A percentile compares a stretch with the other conserved stretches of the same genome.
These are phyloP conservation scores for Phytophthora cryptogea DNA, from an alignment of 352 stramenopile genomes.

Conservation along the genomic window DNA sequence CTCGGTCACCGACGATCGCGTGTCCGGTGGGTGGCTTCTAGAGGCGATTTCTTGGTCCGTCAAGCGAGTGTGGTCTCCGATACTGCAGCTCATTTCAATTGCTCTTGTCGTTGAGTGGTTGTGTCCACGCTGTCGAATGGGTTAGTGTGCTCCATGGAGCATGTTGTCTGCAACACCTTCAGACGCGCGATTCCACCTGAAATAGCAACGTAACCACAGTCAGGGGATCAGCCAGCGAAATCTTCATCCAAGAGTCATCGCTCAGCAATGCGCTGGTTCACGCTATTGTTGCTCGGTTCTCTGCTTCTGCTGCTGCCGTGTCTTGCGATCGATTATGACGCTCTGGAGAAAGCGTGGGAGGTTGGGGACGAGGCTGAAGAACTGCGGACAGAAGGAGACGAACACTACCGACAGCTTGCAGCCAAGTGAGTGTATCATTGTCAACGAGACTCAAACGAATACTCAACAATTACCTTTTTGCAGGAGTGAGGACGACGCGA, in stretches of 20 bases:
- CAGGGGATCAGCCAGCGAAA: constrained; percentile 7
- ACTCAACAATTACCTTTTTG: not conserved
- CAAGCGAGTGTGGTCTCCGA: constrained; percentile 18
- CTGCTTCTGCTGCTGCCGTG: constrained; percentile 6
- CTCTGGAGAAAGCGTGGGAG: constrained; percentile 71
- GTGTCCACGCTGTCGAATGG: constrained; percentile 3
- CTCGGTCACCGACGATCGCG: not conserved
- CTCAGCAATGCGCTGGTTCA: constrained; percentile 4
- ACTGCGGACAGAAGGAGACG: constrained; percentile 48
- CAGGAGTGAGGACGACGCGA: constrained; percentile 49
- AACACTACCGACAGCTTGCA: constrained; percentile 54
- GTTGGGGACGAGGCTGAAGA: constrained; percentile 50
- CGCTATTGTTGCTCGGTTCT: constrained; percentile 4
- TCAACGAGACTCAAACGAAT: not conserved
- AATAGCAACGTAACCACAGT: constrained; percentile 18
- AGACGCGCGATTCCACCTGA: not conserved
- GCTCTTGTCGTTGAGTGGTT: not conserved
- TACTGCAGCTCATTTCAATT: constrained; percentile 16
- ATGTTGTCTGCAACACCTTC: constrained; percentile 6
- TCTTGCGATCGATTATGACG: constrained; percentile 59
- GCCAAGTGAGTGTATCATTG: constrained; percentile 35
- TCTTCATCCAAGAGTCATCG: constrained; percentile 25
- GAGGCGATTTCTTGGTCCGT: constrained; percentile 1
- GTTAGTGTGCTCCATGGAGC: constrained; percentile 7
- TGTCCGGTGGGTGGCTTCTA: constrained; percentile 2